These are phyloP conservation scores for Ulota crispa DNA, from an alignment of 225 moss, liverwort and hornwort species.

Conservation along the genomic window DNA sequence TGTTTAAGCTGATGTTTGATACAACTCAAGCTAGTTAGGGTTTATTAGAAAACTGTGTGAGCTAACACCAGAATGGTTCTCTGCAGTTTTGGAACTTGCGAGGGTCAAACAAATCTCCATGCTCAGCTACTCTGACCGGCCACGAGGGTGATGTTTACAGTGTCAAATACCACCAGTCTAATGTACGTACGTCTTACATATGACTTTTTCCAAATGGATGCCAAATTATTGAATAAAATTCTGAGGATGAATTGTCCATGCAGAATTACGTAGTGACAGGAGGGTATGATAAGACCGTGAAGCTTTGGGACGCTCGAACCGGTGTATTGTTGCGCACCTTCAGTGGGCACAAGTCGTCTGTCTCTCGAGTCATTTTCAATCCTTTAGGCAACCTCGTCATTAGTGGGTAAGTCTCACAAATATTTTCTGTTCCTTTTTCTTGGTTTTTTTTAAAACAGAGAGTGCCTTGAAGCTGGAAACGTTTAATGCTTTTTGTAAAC, in stretches of 20 bases:
- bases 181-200: conserved; percentile 40
- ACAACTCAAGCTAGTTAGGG: too few relatives aligned
- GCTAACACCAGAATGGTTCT: conserved; percentile 9
- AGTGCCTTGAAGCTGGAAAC: background rate
- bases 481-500: background rate
- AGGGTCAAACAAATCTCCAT: conserved; percentile 67
- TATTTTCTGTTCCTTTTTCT: too few relatives aligned
- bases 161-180: conserved; percentile 79
- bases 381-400: conserved; percentile 95
- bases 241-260: background rate
- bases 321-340: conserved; percentile 76
- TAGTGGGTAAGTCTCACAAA: conserved; percentile 58
- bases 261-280: conserved; percentile 94
- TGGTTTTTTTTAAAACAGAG: background rate
- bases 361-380: conserved; percentile 91
- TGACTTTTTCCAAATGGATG: too few relatives aligned
- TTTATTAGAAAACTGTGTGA: background rate
- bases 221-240: too few relatives aligned
- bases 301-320: conserved; percentile 80
- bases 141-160: conserved; percentile 96
- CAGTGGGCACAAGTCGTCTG: conserved; percentile 95
- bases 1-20: too few relatives aligned
- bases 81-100: conserved; percentile 85
- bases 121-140: conserved; percentile 72
- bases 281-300: conserved; percentile 92